Evolutionary conservation across 2,329 filamentous ascomycete species (phyloP), one percentile per base, ranked within the genome.

Genomic region (Sclerotinia sclerotiorum): DNA sequence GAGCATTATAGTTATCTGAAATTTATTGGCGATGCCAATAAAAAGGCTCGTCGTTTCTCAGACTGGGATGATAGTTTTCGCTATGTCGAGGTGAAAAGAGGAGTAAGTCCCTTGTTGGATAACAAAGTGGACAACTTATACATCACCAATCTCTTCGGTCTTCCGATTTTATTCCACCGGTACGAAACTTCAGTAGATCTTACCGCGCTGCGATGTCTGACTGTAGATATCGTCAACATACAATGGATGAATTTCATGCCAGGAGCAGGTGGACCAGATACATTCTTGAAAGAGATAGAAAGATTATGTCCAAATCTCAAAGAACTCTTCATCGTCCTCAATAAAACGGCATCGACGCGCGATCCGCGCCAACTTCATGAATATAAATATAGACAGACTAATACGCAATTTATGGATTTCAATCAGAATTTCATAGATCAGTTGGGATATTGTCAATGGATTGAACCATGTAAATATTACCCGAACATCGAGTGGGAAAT

Each of bases 331-430:
- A 24, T 62, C 11, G 15, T 51, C 19, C 29, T 62, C 29, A 62
- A 49, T 19, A 3, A 5, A 19, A 15, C 1, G 1, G 5, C 15
- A 15, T 0, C 1, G 35, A 1, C 11, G 3, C 1, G 0, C 5
- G 0, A 10, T 8, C 4, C 8, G 1, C 46, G 7, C 2, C 1
- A 1, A n/a, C 44, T 1, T 6, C 8, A 10, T 24, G 6, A 0
- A n/a, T 24, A 7, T 19, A 3, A 8, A 3, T 21, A 2, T 17
- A 10, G 0, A 2, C 0, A 1, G 27, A 7, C 10, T 3, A 2
- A 24, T 5, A 8, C 46, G 1, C 58, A 19, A 51, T 7, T 62
- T 8, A 21, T 10, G 21, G 21, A 19, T 1, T 62, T 39, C 8
- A 21, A 49, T 19, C 19, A 19, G 8, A 24, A 3, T 0, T 48